These are phyloP conservation scores for Amaranthus hypochondriacus DNA, from an alignment of 148 eudicot species.

Conservation along the genomic window DNA sequence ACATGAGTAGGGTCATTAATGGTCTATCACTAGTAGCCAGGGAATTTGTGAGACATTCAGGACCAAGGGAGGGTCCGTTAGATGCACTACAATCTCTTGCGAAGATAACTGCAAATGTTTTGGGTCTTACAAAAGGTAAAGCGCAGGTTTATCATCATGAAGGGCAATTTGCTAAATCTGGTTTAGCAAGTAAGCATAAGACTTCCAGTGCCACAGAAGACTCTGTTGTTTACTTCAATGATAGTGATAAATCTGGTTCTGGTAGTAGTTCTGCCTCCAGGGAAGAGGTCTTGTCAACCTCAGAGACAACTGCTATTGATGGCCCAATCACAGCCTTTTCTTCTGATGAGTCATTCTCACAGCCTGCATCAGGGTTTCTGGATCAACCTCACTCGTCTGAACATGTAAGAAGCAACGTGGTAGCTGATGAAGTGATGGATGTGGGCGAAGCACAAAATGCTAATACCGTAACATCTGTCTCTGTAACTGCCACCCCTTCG, in stretches of 20 bases:
- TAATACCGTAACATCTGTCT: neutral
- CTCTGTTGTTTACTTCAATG: conserved; percentile 37
- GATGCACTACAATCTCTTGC: conserved; percentile 37
- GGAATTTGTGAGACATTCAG: conserved; percentile 41
- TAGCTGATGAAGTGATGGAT: neutral
- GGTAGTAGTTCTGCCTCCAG: neutral
- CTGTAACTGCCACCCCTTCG: conserved; percentile 2
- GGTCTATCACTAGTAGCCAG: conserved; percentile 63
- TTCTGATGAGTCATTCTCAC: neutral
- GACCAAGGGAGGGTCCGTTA: conserved; percentile 13
- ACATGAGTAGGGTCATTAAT: conserved; percentile 47
- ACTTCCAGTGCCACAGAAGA: conserved; percentile 8
- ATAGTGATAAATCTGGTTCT: neutral
- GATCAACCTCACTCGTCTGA: conserved; percentile 10
- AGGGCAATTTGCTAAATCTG: conserved; percentile 8
- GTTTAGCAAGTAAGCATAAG: neutral
- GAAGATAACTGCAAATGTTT: conserved; percentile 45
- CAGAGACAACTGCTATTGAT: conserved; percentile 9
- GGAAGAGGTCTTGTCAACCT: neutral
- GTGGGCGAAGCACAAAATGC: conserved; percentile 3
- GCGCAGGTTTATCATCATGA: conserved; percentile 21
- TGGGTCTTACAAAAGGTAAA: conserved; percentile 78
- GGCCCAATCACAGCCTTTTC: conserved; percentile 1
- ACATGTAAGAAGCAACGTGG: neutral
- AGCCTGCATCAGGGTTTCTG: conserved; percentile 2